Base-by-base conservation (phyloP, 495 filamentous ascomycete species). In the Corynascus novoguineensis region DNA sequence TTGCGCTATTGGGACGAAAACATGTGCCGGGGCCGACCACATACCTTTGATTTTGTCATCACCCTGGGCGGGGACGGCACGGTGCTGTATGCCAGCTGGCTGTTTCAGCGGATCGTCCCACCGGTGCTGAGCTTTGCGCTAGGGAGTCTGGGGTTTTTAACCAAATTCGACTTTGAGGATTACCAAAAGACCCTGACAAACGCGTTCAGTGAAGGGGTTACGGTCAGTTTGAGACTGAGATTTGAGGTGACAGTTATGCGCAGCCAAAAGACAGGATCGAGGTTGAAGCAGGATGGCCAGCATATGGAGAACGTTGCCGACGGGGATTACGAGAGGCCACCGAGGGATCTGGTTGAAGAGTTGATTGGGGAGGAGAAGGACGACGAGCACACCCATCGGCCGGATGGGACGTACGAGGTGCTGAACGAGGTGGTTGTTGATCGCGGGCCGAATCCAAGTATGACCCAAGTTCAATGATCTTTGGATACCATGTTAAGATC, bases 31-130 rank as follows among this genome's bases (percentile, higher is more conserved):
- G 79, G 82, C 24, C 76, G 84, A 47, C 93, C 95, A 1, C 89
- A 97, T 58, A 84, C 83, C 3, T 97, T 97, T 65, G 93, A 98
- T 71, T 91, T 98, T 64, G 86, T 93, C 15, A 77, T 98, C 32
- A 95, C 92, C 0, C 84, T 98, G 4, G 93, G 93, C n/a, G 93
- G 93, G 10, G 93, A 98, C 66, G 93, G 93, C 14, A 98, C 93
- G 0, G 92, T 98, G 29, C 75, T 98, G 29, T 97, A 95, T 66
- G 89, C 93, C 0, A 90, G 85, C 64, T 98, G 95, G 92, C 76
- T 98, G 29, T 98, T 98, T 69, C 93, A 98, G 77, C 78, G 89
- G n/a, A 85, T 97, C 52, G 92, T 97, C 0, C 93, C 93, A 5
- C 93, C 95, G 0, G 89, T 97, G 6, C 74, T 98, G 21, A 90